Base-by-base conservation (phyloP, 345 rosid species). In the Crucihimalaya himalaica region DNA sequence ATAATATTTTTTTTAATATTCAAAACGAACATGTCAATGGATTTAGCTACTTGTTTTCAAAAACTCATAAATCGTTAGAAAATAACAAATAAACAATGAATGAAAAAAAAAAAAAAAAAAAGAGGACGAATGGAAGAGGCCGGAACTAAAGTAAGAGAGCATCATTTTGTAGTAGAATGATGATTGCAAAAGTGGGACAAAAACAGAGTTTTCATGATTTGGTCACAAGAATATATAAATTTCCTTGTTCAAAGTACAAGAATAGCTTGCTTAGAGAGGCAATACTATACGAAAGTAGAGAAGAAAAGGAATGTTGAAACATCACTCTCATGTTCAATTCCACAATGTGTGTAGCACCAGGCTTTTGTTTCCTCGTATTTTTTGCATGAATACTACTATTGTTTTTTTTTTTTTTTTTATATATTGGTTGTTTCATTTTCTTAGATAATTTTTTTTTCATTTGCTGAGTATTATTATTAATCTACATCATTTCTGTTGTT, bases 161-260 rank as follows among this genome's bases (percentile, higher is more conserved):
- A 76, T 76, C 65, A 76, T 76, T 61, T 69, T 69, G 74, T 53
- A 62, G 74, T 51, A 76, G 51, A 46, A 62, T 76, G 75, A 76
- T 76, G 64, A 76, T 69, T 62, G 70, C 65, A 63, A 62, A 76
- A 70, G 75, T 69, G 75, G 71, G 79, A 60, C 70, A 69, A 76
- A 48, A 62, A 60, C 74, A 62, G 70, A 68, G 69, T 53, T 53
- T 3, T 62, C 75, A 76, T 76, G 79, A 76, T 70, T 70, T 53
- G 79, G 79, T 69, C 70, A 63, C 65, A 54, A 28, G 52, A 69
- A 76, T 55, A 23, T 67, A 61, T 62, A 63, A 60, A 56, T 28
- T 76, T 75, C 42, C 79, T 68, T 68, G 64, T 42, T 61, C 63
- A 8, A 76, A 69, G 70, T 69, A 63, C 69, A 57, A 23, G 39